These are phyloP conservation scores for Brassica incana DNA, from an alignment of 345 rosid species.

Conservation along the genomic window DNA sequence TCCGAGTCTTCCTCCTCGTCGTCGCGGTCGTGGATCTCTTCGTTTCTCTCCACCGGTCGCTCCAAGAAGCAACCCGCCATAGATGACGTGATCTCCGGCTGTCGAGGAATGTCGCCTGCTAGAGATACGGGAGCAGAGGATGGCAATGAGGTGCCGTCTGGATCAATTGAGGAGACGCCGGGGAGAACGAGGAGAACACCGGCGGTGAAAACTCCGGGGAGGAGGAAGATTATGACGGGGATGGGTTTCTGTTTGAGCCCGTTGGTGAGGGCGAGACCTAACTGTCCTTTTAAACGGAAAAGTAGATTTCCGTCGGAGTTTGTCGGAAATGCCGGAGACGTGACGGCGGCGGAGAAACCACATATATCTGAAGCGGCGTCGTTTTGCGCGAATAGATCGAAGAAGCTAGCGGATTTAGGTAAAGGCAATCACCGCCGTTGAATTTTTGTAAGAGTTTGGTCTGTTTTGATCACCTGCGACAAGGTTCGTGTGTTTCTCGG, in stretches of 20 bases:
- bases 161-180: slow-evolving; percentile 50
- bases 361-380: slow-evolving; percentile 72
- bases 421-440: slow-evolving; percentile 63
- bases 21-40: slow-evolving; percentile 61
- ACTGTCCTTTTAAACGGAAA: slow-evolving; percentile 63
- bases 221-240: slow-evolving; percentile 41
- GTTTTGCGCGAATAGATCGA: slow-evolving; percentile 70
- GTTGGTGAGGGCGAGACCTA: slow-evolving; percentile 86
- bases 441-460: slow-evolving; percentile 33
- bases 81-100: slow-evolving; percentile 38
- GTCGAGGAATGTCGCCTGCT: slow-evolving; percentile 89
- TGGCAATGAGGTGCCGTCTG: slow-evolving; percentile 42
- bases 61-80: slow-evolving; percentile 45
- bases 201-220: slow-evolving; percentile 33
- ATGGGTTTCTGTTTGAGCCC: slow-evolving; percentile 84
- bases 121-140: slow-evolving; percentile 42
- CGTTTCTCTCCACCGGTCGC: slow-evolving; percentile 43
- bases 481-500: background rate
- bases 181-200: slow-evolving; percentile 45
- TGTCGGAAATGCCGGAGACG: slow-evolving; percentile 47
- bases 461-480: slow-evolving; percentile 5
- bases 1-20: slow-evolving; percentile 34
- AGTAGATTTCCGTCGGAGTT: slow-evolving; percentile 20
- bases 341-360: slow-evolving; percentile 52
- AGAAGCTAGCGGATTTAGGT: slow-evolving; percentile 90